These are phyloP conservation scores for Aspergillus niger DNA, from an alignment of 2,329 filamentous ascomycete genomes.

Conservation along the genomic window DNA sequence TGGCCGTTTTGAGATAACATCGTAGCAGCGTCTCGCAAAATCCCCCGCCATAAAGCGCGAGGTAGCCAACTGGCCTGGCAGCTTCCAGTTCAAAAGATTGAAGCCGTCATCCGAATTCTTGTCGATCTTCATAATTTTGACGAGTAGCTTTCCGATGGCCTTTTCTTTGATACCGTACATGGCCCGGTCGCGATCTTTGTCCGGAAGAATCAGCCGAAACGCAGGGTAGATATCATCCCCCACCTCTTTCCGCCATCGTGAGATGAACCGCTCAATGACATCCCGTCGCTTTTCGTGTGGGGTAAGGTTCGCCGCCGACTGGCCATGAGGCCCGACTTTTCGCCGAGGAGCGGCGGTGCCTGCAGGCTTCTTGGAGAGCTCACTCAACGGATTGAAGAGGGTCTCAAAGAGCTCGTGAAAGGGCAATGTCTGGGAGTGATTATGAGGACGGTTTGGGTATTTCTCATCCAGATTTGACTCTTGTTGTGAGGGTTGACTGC, in stretches of 20 bases:
- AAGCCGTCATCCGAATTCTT: slow-evolving; percentile 86
- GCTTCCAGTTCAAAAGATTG: slow-evolving; percentile 86
- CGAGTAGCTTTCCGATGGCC: slow-evolving; percentile 83
- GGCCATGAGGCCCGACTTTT: slow-evolving; percentile 63
- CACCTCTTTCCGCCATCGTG: slow-evolving; percentile 82
- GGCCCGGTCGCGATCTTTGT: slow-evolving; percentile 86
- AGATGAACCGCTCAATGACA: slow-evolving; percentile 84
- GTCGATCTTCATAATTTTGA: slow-evolving; percentile 89
- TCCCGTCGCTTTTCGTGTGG: slow-evolving; percentile 76
- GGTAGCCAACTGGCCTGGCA: slow-evolving; percentile 69
- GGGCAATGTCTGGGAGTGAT: slow-evolving; percentile 74
- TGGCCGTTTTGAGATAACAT: slow-evolving; percentile 80
- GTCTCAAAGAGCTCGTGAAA: slow-evolving; percentile 77
- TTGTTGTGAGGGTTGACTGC: background rate
- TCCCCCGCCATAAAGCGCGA: slow-evolving; percentile 73
- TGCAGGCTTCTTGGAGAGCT: slow-evolving; percentile 73
- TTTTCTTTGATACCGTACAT: slow-evolving; percentile 96
- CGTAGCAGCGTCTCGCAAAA: slow-evolving; percentile 85
- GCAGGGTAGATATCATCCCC: slow-evolving; percentile 93
- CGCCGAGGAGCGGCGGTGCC: slow-evolving; percentile 58
- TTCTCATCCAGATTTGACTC: slow-evolving; percentile 42
- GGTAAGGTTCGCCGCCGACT: slow-evolving; percentile 53
- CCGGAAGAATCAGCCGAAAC: slow-evolving; percentile 84
- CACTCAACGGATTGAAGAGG: slow-evolving; percentile 78
- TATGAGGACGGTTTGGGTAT: slow-evolving; percentile 80